Conservation (phyloP, 352 stramenopile species). For the Pythium apleroticum region DNA sequence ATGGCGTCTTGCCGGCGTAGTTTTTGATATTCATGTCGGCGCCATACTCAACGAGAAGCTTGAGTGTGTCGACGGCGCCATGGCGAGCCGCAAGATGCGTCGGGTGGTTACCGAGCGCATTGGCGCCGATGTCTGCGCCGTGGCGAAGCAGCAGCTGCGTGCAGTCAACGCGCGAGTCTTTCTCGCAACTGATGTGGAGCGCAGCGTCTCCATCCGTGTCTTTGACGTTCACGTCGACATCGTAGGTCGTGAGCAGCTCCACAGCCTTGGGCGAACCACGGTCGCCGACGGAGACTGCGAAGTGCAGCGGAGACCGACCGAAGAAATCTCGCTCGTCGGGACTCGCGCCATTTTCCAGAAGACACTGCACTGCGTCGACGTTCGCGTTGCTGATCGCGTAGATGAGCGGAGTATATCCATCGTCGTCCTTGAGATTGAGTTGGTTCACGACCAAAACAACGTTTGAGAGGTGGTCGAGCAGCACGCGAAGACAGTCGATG, state of each 20-base stretch:
- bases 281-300: constrained; percentile 43
- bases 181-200: constrained; percentile 60
- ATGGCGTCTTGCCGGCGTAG: constrained; percentile 72
- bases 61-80: constrained; percentile 66
- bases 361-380: constrained; percentile 43
- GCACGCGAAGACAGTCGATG: constrained; percentile 48
- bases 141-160: constrained; percentile 59
- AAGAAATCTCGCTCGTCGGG: constrained; percentile 69
- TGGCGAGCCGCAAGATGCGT: constrained; percentile 65
- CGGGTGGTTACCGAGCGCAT: constrained; percentile 66
- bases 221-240: constrained; percentile 71
- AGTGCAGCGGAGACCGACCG: constrained; percentile 66
- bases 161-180: constrained; percentile 46
- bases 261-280: constrained; percentile 35
- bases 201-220: constrained; percentile 69
- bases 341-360: constrained; percentile 54
- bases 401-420: constrained; percentile 81
- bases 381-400: constrained; percentile 68
- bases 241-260: constrained; percentile 57
- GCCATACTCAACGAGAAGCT: constrained; percentile 73
- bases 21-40: constrained; percentile 87
- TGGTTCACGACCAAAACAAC: constrained; percentile 6
- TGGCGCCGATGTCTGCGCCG: constrained; percentile 53
- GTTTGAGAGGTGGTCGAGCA: constrained; percentile 49
- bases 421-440: constrained; percentile 56